A percentile compares a stretch with the other conserved stretches of the same genome.
phyloP scores from a whole-genome alignment of 129 eudicot species.

The Scalesia atractyloides region DNA sequence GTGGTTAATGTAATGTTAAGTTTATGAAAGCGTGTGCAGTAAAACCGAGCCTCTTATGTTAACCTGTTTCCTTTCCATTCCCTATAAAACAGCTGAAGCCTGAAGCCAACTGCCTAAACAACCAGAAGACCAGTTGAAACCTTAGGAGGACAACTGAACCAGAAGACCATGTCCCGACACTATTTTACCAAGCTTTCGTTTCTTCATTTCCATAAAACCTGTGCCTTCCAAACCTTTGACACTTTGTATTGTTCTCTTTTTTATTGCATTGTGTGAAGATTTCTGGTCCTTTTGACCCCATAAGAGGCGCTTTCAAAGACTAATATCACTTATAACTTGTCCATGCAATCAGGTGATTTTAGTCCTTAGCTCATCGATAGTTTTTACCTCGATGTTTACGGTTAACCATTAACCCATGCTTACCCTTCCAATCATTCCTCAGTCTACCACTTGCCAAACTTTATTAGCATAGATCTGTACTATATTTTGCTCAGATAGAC shows the following conservation, averaged over 20 bases:
- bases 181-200: conserved; percentile 55
- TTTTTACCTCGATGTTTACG: conserved; percentile 4
- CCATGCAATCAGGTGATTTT: conserved; percentile 6
- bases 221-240: conserved; percentile 46
- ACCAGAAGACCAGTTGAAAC: conserved; percentile 93
- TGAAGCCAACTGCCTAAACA: conserved; percentile 64
- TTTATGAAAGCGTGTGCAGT: conserved; percentile 36
- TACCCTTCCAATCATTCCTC: background rate
- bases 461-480: background rate
- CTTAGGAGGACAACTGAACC: conserved; percentile 43
- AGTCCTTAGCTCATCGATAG: background rate
- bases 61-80: conserved; percentile 74
- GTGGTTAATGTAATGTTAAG: conserved; percentile 20
- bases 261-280: conserved; percentile 17
- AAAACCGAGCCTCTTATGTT: conserved; percentile 52
- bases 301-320: conserved; percentile 4
- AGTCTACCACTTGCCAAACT: background rate
- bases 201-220: conserved; percentile 64
- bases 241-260: conserved; percentile 29
- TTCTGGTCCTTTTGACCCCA: conserved; percentile 5
- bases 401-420: background rate
- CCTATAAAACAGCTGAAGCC: conserved; percentile 86
- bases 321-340: background rate
- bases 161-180: conserved; percentile 58
- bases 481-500: background rate